Evolutionary conservation across 108 stramenopile species (phyloP).

Genomic region (Chaetoceros tenuissimus): DNA sequence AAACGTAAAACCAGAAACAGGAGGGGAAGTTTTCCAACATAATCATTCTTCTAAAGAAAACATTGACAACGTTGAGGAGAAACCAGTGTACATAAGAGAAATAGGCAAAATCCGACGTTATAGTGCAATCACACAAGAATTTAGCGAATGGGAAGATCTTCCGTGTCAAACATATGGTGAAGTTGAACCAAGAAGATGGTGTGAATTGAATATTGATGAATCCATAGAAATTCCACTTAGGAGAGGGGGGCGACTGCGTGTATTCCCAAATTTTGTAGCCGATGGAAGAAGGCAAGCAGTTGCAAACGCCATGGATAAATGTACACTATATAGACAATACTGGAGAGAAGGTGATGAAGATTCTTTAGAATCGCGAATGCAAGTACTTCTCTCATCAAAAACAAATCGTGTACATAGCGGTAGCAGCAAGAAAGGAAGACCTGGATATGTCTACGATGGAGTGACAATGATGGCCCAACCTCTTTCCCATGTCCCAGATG

Average conservation of each 20-base stretch:
- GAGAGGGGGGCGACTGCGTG: conserved; percentile 17
- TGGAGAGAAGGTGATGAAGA: conserved; percentile 5
- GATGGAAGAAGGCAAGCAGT: conserved; percentile 2
- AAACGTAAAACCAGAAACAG: not conserved
- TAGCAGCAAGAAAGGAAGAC: not conserved
- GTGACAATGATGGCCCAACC: conserved; percentile 20
- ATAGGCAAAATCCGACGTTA: not conserved
- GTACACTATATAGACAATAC: conserved; percentile 24
- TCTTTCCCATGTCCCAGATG: conserved; percentile 11
- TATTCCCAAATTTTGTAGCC: conserved; percentile 13
- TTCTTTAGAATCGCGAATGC: conserved; percentile 18
- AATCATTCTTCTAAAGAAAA: not conserved
- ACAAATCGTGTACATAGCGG: not conserved
- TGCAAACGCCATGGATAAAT: conserved; percentile 16
- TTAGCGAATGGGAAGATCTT: not conserved
- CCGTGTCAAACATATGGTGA: not conserved
- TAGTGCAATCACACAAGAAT: not conserved
- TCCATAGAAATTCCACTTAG: conserved; percentile 6
- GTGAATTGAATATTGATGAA: conserved; percentile 1
- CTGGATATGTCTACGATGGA: conserved; percentile 19
- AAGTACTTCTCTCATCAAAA: conserved; percentile 24
- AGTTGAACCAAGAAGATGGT: not conserved
- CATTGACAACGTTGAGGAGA: not conserved
- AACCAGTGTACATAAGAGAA: not conserved
- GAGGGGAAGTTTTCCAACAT: not conserved